Conservation (phyloP, 768 basidiomycete species). For the Chalciporus piperatus region DNA sequence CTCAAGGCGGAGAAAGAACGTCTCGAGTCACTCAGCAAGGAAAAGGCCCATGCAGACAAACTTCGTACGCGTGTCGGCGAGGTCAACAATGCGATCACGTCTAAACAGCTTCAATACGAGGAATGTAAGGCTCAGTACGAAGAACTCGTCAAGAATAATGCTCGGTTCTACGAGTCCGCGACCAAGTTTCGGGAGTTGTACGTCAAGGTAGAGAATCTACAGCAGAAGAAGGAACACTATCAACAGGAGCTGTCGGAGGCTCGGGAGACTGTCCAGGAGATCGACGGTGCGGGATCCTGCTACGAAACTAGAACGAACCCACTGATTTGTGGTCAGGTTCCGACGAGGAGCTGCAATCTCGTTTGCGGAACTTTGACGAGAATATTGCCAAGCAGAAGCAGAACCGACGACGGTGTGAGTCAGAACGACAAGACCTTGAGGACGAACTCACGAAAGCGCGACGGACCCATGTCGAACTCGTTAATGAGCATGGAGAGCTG, state of each 20-base stretch:
- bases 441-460: conserved; percentile 53
- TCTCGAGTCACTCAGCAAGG: conserved; percentile 68
- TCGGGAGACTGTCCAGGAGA: conserved; percentile 61
- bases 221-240: conserved; percentile 58
- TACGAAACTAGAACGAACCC: no score
- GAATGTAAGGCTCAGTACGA: conserved; percentile 66
- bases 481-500: conserved; percentile 64
- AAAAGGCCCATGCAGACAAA: conserved; percentile 87
- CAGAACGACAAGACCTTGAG: conserved; percentile 58
- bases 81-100: conserved; percentile 56
- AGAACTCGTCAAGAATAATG: conserved; percentile 62
- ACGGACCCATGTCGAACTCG: conserved; percentile 51
- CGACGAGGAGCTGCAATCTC: conserved; percentile 65
- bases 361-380: conserved; percentile 57
- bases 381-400: conserved; percentile 52
- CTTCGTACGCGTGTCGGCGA: conserved; percentile 65
- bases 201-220: conserved; percentile 60
- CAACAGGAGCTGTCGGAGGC: conserved; percentile 61
- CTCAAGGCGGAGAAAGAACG: conserved; percentile 92
- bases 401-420: conserved; percentile 44
- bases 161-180: conserved; percentile 77
- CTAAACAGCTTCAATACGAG: conserved; percentile 74
- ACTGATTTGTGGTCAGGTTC: conserved; percentile 45
- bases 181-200: conserved; percentile 86
- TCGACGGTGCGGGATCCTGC: conserved; percentile 46